Evolutionary conservation across 306 rosid genomes (phyloP).

Genomic region (Glycyrrhiza uralensis): DNA sequence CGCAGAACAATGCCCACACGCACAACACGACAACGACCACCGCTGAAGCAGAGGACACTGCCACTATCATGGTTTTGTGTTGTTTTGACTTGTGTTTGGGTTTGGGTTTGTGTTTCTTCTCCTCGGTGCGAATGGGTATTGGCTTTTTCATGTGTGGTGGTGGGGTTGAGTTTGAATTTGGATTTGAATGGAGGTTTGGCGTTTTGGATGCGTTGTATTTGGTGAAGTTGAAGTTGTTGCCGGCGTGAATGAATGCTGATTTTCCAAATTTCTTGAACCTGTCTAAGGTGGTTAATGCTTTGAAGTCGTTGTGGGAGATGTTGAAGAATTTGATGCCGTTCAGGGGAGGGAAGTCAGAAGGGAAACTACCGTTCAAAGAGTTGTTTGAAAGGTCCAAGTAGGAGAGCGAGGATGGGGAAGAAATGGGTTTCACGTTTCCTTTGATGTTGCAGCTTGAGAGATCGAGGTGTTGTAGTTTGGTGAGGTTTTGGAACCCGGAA

Average conservation of each 20-base stretch:
- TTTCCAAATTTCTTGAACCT: conserved; percentile 46
- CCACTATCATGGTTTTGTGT: conserved; percentile 19
- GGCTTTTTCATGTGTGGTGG: neutral
- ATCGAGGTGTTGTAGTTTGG: conserved; percentile 44
- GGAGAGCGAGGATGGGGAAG: conserved; percentile 44
- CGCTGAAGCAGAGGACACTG: conserved; percentile 34
- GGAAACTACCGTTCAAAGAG: conserved; percentile 67
- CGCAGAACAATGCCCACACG: conserved; percentile 6
- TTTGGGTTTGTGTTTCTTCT: neutral
- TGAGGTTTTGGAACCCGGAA: conserved; percentile 49
- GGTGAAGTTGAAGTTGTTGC: conserved; percentile 34
- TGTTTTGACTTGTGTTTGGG: conserved; percentile 23
- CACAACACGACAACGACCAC: conserved; percentile 25
- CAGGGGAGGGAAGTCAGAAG: conserved; percentile 73
- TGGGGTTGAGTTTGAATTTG: conserved; percentile 25
- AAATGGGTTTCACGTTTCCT: conserved; percentile 55
- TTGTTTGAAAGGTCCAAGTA: conserved; percentile 69
- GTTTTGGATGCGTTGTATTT: conserved; percentile 29
- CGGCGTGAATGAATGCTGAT: conserved; percentile 61
- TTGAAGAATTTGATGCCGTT: conserved; percentile 48
- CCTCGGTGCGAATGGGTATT: neutral
- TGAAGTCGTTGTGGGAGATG: conserved; percentile 67
- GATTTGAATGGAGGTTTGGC: conserved; percentile 1
- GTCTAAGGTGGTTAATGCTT: neutral
- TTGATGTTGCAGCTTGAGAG: conserved; percentile 65